A percentile compares a stretch with the other conserved stretches of the same genome.
These are phyloP conservation scores for Diaporthe aspalathi DNA, from an alignment of 2,329 filamentous ascomycete species.

Conservation along the genomic window DNA sequence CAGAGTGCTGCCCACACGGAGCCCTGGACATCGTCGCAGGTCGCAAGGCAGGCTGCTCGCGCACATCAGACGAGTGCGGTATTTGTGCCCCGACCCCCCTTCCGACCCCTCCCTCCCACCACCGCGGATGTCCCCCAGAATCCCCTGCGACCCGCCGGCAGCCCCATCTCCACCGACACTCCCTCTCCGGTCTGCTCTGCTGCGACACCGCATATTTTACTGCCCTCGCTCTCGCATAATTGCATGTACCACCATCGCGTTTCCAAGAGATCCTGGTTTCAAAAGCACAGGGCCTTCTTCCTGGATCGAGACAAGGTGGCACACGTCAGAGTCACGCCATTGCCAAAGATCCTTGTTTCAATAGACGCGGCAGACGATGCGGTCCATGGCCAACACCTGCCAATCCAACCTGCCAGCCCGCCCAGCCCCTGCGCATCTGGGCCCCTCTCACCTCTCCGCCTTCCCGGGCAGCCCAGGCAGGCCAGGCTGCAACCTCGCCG, in stretches of 20 bases:
- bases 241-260: neutral
- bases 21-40: slow-evolving; percentile 10
- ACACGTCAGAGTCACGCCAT: slow-evolving; percentile 32
- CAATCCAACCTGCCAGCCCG: neutral
- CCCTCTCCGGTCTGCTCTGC: too few species aligned
- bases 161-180: slow-evolving; percentile 1
- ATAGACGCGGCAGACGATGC: slow-evolving; percentile 32
- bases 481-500: slow-evolving; percentile 19
- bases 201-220: too few species aligned
- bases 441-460: neutral
- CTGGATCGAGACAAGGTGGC: slow-evolving; percentile 30
- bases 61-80: slow-evolving; percentile 17
- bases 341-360: slow-evolving; percentile 34
- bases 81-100: neutral
- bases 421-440: slow-evolving; percentile 9
- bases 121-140: neutral
- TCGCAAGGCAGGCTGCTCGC: neutral
- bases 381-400: neutral
- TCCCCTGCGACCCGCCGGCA: slow-evolving; percentile 13
- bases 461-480: too few species aligned
- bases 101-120: neutral
- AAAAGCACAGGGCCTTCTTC: slow-evolving; percentile 27
- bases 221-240: slow-evolving; percentile 25
- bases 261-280: slow-evolving; percentile 29
- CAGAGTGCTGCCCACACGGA: neutral